Evolutionary conservation across 106 monocot species (phyloP).

Genomic region (Dendrobium chrysotoxum): DNA sequence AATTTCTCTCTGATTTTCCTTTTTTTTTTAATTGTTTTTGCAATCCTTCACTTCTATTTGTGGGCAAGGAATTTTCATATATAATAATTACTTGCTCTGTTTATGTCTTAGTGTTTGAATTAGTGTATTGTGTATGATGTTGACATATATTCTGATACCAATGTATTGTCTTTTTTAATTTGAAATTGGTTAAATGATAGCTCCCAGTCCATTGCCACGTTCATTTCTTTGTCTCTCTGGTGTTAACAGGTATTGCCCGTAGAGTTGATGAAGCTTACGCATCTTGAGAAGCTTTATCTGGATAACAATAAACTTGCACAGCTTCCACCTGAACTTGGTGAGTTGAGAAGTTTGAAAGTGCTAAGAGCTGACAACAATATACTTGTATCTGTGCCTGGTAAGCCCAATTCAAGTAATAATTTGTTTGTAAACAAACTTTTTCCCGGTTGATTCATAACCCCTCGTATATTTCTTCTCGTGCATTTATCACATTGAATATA

Average conservation of each 20-base stretch:
- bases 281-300: constrained; percentile 85
- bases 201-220: neutral
- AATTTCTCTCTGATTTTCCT: neutral
- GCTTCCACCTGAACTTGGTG: constrained; percentile 88
- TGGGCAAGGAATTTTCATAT: neutral
- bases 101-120: neutral
- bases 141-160: neutral
- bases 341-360: constrained; percentile 72
- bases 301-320: constrained; percentile 72
- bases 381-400: constrained; percentile 90
- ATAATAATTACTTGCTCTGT: neutral
- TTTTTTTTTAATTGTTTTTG: neutral
- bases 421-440: neutral
- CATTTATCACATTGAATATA: neutral
- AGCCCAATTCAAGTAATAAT: constrained; percentile 11
- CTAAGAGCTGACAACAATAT: constrained; percentile 83
- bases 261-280: constrained; percentile 64
- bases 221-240: neutral
- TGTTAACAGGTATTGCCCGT: constrained; percentile 61
- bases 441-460: too few relatives aligned
- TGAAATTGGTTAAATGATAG: neutral
- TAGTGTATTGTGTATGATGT: neutral
- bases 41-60: neutral
- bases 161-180: neutral
- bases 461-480: neutral